Evolutionary conservation across 768 basidiomycete genomes (phyloP), one percentile per base, ranked within the genome.

Genomic region (Hirschioporus abietinus): DNA sequence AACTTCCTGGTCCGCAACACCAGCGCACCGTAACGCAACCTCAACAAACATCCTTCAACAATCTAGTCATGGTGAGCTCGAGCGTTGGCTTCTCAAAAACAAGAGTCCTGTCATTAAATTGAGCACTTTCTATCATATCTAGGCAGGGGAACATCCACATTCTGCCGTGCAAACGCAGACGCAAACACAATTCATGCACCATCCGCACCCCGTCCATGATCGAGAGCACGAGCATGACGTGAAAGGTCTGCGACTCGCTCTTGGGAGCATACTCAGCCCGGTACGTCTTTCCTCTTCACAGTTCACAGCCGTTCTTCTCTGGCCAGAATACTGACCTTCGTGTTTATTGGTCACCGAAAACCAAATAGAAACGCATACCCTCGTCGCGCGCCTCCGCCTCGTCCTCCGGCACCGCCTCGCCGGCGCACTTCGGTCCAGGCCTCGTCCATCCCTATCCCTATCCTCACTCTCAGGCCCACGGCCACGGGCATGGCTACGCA

Each of bases 181-280:
- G 42, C 42, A 5, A 20, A 52, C 12, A 52, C 42, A 52, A n/a
- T n/a, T n/a, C 12, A 52, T 20, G 42, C 42, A 52, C 12, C 20
- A 3, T 15, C 42, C 42, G 42, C 42, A 52, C 12, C 42, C 42
- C 42, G 42, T 52, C 2, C 42, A 10, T 10, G 42, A 52, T 15
- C 42, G 42, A 20, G 42, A 52, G 2, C 42, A 73, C 20, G 74
- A 75, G 65, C 74, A 70, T 60, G 76, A 76, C 25, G 70, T 77
- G 52, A 63, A 71, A 57, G 72, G 70, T 8, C 76, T 88, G 26
- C 78, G 84, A 42, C 80, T 86, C 27, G 86, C 84, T 0, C 74
- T 89, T 64, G 87, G 87, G 24, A 86, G 84, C 70, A 87, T 89
- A 58, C 75, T 89, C 15, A 76, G 83, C 12, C 86, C 86, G 68